Evolutionary conservation across 1,284 basidiomycete species (phyloP).

Genomic region (Cutaneotrichosporon sp.): DNA sequence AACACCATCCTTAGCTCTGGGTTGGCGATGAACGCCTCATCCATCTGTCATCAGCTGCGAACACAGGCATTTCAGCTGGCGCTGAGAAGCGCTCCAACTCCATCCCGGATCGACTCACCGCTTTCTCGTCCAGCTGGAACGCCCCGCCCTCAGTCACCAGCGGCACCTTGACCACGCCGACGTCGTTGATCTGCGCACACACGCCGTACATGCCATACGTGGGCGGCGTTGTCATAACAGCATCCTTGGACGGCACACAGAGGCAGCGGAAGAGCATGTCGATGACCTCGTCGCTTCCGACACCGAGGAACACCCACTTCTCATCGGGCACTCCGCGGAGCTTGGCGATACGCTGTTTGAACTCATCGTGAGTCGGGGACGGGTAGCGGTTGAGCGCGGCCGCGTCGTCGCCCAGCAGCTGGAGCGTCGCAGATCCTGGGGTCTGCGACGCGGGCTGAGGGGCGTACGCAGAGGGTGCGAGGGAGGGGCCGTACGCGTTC

Average conservation of each 20-base stretch:
- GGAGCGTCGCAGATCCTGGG: conserved; percentile 28
- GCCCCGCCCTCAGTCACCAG: conserved; percentile 67
- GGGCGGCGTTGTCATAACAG: conserved; percentile 80
- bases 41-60: conserved; percentile 55
- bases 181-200: conserved; percentile 91
- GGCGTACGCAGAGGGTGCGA: conserved; percentile 49
- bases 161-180: conserved; percentile 74
- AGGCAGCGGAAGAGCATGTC: conserved; percentile 89
- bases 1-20: conserved; percentile 84
- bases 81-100: too few species aligned
- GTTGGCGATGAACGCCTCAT: conserved; percentile 61
- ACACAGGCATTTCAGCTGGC: too few species aligned
- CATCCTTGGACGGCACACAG: conserved; percentile 74
- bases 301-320: conserved; percentile 85
- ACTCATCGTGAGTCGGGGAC: conserved; percentile 55
- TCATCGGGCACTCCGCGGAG: conserved; percentile 63
- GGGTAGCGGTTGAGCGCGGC: conserved; percentile 49
- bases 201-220: conserved; percentile 99
- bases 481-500: conserved; percentile 84
- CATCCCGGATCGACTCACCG: conserved; percentile 54
- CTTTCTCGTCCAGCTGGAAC: conserved; percentile 72
- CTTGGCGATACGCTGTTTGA: conserved; percentile 71
- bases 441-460: conserved; percentile 1
- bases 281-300: conserved; percentile 95
- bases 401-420: conserved; percentile 39